These are phyloP conservation scores for Quercus suber DNA, from an alignment of 306 rosid genomes.

Conservation along the genomic window DNA sequence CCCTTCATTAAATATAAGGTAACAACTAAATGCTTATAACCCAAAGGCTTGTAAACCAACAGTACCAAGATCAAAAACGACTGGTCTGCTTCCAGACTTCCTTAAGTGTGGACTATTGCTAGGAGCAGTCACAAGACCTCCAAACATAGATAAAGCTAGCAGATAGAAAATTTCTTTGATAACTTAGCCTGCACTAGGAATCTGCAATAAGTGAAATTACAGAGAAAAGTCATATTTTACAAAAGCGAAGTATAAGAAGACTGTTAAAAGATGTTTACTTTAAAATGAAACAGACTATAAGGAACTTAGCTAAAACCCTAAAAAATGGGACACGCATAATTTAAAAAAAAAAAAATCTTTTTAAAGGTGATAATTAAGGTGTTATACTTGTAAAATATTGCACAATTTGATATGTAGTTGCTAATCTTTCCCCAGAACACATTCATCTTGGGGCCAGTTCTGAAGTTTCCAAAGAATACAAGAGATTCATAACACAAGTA, in stretches of 20 bases:
- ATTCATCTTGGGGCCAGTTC: background rate
- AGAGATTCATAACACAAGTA: background rate
- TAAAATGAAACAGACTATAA: background rate
- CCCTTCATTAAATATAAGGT: background rate
- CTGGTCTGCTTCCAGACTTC: slow-evolving; percentile 92
- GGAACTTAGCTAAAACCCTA: background rate
- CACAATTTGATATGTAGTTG: background rate
- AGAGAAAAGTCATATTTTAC: background rate
- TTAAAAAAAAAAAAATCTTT: background rate
- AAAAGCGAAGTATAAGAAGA: background rate
- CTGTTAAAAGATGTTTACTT: background rate
- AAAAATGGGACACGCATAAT: background rate
- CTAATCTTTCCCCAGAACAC: background rate
- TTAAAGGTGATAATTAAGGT: background rate
- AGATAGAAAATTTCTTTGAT: slow-evolving; percentile 27
- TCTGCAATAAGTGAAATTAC: slow-evolving; percentile 31
- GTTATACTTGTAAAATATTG: background rate
- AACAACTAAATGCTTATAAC: slow-evolving; percentile 5
- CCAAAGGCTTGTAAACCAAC: background rate
- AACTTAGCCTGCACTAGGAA: slow-evolving; percentile 24
- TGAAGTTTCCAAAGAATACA: background rate
- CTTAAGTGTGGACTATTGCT: slow-evolving; percentile 85
- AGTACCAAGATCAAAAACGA: slow-evolving; percentile 79
- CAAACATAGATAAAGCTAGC: slow-evolving; percentile 73
- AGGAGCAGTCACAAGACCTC: slow-evolving; percentile 55